These are phyloP conservation scores for Rhodocollybia butyracea DNA, from an alignment of 768 basidiomycete genomes.

Conservation along the genomic window DNA sequence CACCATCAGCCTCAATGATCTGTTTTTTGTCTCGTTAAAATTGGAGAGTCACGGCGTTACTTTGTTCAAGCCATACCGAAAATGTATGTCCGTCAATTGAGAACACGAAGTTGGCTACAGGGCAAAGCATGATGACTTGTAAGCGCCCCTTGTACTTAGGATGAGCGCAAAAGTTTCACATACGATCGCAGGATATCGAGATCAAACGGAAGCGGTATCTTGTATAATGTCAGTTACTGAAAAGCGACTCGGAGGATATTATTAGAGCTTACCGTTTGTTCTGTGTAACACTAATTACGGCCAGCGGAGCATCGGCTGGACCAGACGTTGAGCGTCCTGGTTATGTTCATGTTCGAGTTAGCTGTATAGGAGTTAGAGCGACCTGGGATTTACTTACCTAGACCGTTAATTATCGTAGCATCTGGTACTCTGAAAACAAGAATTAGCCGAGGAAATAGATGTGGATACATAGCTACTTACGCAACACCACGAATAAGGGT, in stretches of 20 bases:
- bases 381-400: constrained; percentile 14
- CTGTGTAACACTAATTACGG: constrained; percentile 22
- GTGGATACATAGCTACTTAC: neutral
- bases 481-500: neutral
- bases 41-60: neutral
- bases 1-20: constrained; percentile 34
- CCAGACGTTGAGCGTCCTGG: neutral
- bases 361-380: neutral
- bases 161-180: neutral
- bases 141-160: neutral
- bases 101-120: constrained; percentile 13
- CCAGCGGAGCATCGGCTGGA: constrained; percentile 11
- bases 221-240: neutral
- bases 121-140: neutral
- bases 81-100: constrained; percentile 17
- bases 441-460: neutral
- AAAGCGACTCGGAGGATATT: neutral
- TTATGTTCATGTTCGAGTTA: neutral
- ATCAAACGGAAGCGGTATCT: constrained; percentile 26
- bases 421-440: constrained; percentile 12
- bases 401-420: constrained; percentile 30
- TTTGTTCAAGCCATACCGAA: neutral
- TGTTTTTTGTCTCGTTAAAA: neutral
- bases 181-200: constrained; percentile 19
- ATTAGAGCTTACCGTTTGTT: constrained; percentile 14